Evolutionary conservation across 2,329 filamentous ascomycete genomes (phyloP).

Genomic region (Trichoderma hamatum): DNA sequence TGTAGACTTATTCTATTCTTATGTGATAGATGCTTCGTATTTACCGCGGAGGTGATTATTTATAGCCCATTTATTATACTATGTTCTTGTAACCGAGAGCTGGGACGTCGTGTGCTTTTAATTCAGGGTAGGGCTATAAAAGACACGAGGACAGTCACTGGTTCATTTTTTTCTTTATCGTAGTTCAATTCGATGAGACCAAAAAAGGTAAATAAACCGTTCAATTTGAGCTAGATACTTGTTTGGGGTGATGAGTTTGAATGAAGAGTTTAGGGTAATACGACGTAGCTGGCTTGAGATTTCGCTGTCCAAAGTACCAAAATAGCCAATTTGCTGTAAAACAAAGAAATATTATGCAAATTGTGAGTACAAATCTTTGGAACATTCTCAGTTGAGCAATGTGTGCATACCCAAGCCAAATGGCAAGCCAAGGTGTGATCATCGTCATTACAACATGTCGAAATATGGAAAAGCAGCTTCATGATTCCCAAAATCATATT

Average conservation of each 20-base stretch:
- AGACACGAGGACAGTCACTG: background rate
- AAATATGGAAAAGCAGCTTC: background rate
- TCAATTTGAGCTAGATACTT: background rate
- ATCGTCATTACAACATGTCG: background rate
- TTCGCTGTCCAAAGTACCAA: background rate
- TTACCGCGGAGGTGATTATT: background rate
- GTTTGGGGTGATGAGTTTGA: background rate
- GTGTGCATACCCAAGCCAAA: background rate
- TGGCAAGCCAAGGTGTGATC: background rate
- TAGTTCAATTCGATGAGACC: background rate
- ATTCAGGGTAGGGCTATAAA: background rate
- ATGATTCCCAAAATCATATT: slow-evolving; percentile 1
- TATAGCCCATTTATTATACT: background rate
- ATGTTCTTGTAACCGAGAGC: background rate
- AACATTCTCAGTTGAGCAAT: background rate
- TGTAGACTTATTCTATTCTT: background rate
- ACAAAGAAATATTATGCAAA: background rate
- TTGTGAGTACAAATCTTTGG: background rate
- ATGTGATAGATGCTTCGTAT: background rate
- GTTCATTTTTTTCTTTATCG: background rate
- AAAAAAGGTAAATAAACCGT: fast-evolving
- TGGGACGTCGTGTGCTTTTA: background rate
- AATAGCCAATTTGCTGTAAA: background rate
- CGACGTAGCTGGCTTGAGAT: background rate
- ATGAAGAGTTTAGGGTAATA: background rate